Conservation (phyloP, 176 grass and related monocot genomes). For the Saccharum officinarum region DNA sequence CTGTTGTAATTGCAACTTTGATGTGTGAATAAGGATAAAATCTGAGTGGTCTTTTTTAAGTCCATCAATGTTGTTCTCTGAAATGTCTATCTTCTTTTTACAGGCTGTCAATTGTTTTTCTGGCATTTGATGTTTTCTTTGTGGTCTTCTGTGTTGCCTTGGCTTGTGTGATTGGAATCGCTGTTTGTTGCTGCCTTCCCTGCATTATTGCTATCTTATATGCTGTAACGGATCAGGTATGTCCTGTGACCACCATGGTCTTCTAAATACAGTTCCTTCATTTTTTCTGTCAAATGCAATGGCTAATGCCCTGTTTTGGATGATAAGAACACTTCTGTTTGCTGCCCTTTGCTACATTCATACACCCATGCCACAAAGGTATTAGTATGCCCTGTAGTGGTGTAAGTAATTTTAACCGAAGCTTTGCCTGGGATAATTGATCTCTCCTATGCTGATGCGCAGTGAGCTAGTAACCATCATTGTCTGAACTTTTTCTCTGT, state of each 20-base stretch:
- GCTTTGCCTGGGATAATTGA: background rate
- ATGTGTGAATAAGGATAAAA: background rate
- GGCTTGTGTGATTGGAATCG: conserved; percentile 92
- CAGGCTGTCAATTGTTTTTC: conserved; percentile 95
- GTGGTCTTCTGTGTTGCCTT: conserved; percentile 94
- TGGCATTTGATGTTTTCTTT: conserved; percentile 99
- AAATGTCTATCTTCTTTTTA: conserved; percentile 31
- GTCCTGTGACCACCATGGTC: conserved; percentile 12
- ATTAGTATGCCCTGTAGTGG: background rate
- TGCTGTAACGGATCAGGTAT: conserved; percentile 97
- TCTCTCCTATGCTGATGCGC: background rate
- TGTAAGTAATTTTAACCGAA: background rate
- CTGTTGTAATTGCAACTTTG: conserved; percentile 16
- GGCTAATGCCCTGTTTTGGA: background rate
- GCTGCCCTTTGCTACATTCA: background rate
- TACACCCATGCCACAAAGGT: background rate
- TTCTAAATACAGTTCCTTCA: background rate
- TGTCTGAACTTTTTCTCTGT: background rate
- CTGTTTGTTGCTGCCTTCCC: conserved; percentile 95
- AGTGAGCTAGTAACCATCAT: background rate
- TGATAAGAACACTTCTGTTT: background rate
- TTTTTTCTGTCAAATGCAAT: background rate
- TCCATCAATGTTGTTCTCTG: conserved; percentile 30
- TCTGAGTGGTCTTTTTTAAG: background rate
- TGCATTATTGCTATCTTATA: conserved; percentile 99